Evolutionary conservation across 192 early-diverging fungal genomes (phyloP), one percentile per base, ranked within the genome.

Genomic region (Podila horticola): DNA sequence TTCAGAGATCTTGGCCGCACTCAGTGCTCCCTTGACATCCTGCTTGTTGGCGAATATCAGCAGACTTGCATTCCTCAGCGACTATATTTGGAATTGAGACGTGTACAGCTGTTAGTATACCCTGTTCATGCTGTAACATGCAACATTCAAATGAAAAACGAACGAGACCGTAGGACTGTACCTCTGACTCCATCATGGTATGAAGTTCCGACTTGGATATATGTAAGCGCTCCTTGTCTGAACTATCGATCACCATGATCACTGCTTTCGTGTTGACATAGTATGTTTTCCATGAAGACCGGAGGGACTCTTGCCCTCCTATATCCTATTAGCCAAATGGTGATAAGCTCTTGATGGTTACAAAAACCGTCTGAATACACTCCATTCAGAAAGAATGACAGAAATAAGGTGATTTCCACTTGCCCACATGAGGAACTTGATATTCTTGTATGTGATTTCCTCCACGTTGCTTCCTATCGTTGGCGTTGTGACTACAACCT

Each of bases 401-500:
- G 33, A 38, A 9, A 31, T 4, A 29, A 5, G 0, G 12, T 6
- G 30, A n/a, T 62, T 34, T 24, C n/a, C 24, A 84, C 90, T 88
- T 88, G 76, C 91, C 91, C 91, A 92, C 87, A 92, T 89, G 28
- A 92, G 60, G 59, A 88, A 91, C 74, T 87, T 91, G 67, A 92
- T 89, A 65, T 92, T 92, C 66, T 90, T 90, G 72, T 92, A 92
- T 41, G 81, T 74, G 8, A 92, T 83, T 79, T 92, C 90, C 69
- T 92, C 91, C 13, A 92, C 91, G 64, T 92, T 92, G 55, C 86
- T 88, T 62, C 91, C 91, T 72, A 92, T 92, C 34, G 91, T 92
- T 38, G 91, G 91, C 33, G 91, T 88, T 3, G 91, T 92, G 2
- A 86, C 84, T 1, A 91, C 90, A 0, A 91, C 85, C 70, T 90